Percentiles rank a stretch among this genome's conserved stretches.
Evolutionary conservation across 1,284 basidiomycete genomes (phyloP).

Genomic region (Apiotrichum akiyoshidainum): DNA sequence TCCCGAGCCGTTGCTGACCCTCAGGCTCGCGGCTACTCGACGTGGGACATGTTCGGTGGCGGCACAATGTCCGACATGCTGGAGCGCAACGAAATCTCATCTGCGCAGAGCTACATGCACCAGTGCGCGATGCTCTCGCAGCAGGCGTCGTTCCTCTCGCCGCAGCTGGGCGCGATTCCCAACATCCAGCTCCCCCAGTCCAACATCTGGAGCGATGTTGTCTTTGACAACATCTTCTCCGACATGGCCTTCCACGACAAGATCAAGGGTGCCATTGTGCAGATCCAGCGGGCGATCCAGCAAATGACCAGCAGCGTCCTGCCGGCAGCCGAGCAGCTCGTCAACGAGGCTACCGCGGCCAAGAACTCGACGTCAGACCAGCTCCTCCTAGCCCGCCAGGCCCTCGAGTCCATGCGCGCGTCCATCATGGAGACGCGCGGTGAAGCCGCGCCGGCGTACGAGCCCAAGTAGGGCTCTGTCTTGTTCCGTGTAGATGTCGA

Average conservation of each 20-base stretch:
- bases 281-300: background rate
- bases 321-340: no score
- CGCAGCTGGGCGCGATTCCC: constrained; percentile 12
- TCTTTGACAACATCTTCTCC: constrained; percentile 27
- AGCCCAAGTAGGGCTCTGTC: no score
- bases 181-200: constrained; percentile 16
- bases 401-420: no score
- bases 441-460: no score
- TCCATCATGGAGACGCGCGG: no score
- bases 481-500: no score
- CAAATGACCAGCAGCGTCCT: no score
- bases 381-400: no score
- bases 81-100: constrained; percentile 18
- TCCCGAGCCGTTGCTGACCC: background rate
- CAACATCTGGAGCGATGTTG: constrained; percentile 22
- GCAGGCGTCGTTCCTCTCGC: constrained; percentile 20
- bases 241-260: constrained; percentile 25
- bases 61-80: constrained; percentile 16
- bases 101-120: constrained; percentile 23
- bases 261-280: constrained; percentile 8
- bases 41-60: constrained; percentile 14
- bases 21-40: constrained; percentile 7
- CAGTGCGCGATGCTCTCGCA: constrained; percentile 17
- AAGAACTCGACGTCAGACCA: no score
- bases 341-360: no score